Percentiles rank a stretch among this genome's conserved stretches.
phyloP scores from a whole-genome alignment of 2,329 filamentous ascomycete species.

The Fusarium setosum region DNA sequence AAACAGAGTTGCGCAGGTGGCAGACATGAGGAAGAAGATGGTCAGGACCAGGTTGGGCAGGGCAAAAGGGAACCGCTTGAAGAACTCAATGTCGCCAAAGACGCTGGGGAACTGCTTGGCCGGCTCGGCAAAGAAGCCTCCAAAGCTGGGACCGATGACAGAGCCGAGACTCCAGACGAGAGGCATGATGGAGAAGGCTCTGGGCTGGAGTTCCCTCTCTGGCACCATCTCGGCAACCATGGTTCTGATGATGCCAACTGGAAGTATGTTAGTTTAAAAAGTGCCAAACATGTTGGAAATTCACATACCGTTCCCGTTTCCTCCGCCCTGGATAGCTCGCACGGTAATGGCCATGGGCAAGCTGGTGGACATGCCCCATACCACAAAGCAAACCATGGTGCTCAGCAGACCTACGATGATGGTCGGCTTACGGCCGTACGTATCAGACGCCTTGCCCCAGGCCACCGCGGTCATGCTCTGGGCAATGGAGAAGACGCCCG shows the following conservation, averaged over 20 bases:
- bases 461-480: conserved; percentile 79
- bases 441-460: conserved; percentile 83
- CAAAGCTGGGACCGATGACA: conserved; percentile 89
- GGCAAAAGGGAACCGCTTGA: conserved; percentile 83
- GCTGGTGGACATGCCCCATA: conserved; percentile 86
- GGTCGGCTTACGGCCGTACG: conserved; percentile 82
- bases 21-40: conserved; percentile 81
- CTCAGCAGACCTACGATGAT: conserved; percentile 79
- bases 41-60: conserved; percentile 86
- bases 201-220: conserved; percentile 85
- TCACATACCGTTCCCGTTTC: conserved; percentile 82
- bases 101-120: conserved; percentile 77
- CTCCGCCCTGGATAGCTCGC: conserved; percentile 81
- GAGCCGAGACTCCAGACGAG: conserved; percentile 88
- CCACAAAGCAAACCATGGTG: conserved; percentile 83
- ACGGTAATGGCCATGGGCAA: conserved; percentile 83
- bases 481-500: conserved; percentile 76
- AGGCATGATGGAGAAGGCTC: conserved; percentile 94
- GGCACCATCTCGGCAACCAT: conserved; percentile 95
- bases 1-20: conserved; percentile 80
- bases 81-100: conserved; percentile 75
- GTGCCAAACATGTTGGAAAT: no score
- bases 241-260: conserved; percentile 89
- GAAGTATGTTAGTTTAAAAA: not conserved
- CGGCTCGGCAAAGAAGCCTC: conserved; percentile 87